Evolutionary conservation across 768 basidiomycete species (phyloP).

Genomic region (Pisolithus sp.): DNA sequence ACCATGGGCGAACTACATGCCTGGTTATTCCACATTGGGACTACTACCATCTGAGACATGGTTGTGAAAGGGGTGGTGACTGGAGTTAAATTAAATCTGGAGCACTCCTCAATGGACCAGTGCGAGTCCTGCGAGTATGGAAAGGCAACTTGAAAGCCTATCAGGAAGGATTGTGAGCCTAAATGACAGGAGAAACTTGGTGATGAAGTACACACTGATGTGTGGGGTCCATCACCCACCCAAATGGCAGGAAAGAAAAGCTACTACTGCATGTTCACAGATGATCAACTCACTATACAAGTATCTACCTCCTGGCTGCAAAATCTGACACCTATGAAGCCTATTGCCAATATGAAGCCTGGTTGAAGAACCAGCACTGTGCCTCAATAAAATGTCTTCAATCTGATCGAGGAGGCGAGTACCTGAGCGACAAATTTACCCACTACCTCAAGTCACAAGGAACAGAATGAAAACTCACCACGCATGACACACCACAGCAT

Average conservation of each 20-base stretch:
- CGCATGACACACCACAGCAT: slow-evolving; percentile 18
- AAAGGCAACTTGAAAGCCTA: slow-evolving; percentile 5
- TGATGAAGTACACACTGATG: slow-evolving; percentile 16
- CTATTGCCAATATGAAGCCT: slow-evolving; percentile 5
- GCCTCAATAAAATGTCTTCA: background rate
- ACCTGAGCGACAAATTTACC: background rate
- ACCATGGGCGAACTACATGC: slow-evolving; percentile 1
- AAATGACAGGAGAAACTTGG: background rate
- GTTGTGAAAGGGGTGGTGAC: background rate
- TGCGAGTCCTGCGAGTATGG: slow-evolving; percentile 7
- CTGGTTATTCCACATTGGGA: background rate
- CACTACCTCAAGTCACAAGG: background rate
- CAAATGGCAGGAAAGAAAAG: too few species aligned
- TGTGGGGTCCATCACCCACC: slow-evolving; percentile 22
- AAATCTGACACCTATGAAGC: slow-evolving; percentile 6
- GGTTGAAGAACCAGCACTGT: background rate
- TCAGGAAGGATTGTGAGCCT: background rate
- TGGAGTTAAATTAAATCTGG: background rate
- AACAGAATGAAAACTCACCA: slow-evolving; percentile 3
- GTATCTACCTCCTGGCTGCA: background rate
- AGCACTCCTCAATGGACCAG: background rate
- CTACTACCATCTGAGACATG: background rate
- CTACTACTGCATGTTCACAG: too few species aligned
- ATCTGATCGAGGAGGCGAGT: slow-evolving; percentile 11
- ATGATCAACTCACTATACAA: background rate